These are phyloP conservation scores for Moesziomyces sp. DNA, from an alignment of 1,284 basidiomycete species.

Conservation along the genomic window DNA sequence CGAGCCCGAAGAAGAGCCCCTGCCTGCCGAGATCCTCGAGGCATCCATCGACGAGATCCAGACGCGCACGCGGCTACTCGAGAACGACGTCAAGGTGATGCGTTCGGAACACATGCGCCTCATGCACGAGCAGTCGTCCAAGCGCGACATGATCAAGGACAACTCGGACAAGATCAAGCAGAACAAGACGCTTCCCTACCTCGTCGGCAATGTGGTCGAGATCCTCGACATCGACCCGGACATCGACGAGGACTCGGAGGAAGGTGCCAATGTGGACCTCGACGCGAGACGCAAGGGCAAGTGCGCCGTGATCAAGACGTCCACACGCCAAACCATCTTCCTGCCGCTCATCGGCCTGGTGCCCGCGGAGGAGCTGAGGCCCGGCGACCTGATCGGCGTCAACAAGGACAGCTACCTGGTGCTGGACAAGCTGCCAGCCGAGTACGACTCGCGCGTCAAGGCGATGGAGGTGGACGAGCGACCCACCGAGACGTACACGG, in stretches of 20 bases:
- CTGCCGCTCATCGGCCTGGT: constrained; percentile 97
- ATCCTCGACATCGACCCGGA: constrained; percentile 91
- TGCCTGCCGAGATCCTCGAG: constrained; percentile 63
- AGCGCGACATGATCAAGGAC: constrained; percentile 98
- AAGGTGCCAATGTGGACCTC: constrained; percentile 88
- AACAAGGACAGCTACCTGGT: constrained; percentile 99
- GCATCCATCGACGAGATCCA: constrained; percentile 62
- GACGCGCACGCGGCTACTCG: constrained; percentile 64
- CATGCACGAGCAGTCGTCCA: constrained; percentile 91
- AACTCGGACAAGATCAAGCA: constrained; percentile 99
- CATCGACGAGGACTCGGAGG: constrained; percentile 83
- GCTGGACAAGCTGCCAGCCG: constrained; percentile 83
- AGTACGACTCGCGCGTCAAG: constrained; percentile 82
- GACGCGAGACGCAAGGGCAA: constrained; percentile 95
- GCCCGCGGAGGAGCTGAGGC: constrained; percentile 85
- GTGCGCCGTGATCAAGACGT: constrained; percentile 98
- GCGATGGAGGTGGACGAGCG: constrained; percentile 93
- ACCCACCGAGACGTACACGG: constrained; percentile 81
- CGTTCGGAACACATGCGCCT: constrained; percentile 83
- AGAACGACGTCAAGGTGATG: constrained; percentile 67
- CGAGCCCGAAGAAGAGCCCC: constrained; percentile 42
- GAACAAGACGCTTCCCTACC: constrained; percentile 98
- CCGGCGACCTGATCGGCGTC: constrained; percentile 94
- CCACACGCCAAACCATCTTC: constrained; percentile 94
- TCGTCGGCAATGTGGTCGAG: constrained; percentile 87